Evolutionary conservation across 371 early-diverging fungal species (phyloP), one percentile per base, ranked within the genome.

Genomic region (Mucor indicus): DNA sequence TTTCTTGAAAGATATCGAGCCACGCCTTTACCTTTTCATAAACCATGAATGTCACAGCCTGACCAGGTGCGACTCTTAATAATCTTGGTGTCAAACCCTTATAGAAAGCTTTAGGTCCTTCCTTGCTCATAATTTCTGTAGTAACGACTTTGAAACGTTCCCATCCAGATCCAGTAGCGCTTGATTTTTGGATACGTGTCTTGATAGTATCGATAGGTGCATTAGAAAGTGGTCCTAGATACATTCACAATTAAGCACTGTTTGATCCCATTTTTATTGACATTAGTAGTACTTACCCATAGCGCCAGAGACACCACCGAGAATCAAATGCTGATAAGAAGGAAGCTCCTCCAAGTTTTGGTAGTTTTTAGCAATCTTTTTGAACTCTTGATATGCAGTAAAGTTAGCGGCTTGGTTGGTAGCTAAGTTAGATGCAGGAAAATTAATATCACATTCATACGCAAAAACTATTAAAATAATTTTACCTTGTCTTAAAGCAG

Each of bases 401-500:
- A 98, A 98, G 81, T 98, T 98, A 61, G 92, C 97, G 35, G 97
- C 98, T 72, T 98, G 98, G 79, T 98, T 98, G 49, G 95, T 96
- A 15, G 96, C 95, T 87, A 61, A n/a, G n/a, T 21, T 12, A 40
- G 12, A 10, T 4, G 2, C 1, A 11, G 12, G 19, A 22, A 13
- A 24, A 3, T 25, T 7, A 22, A 24, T 12, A 40, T 40, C 4
- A 22, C 8, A 40, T 40, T 9, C 5, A 21, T 11, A 21, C 21
- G 10, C 19, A 38, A n/a, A n/a, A n/a, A n/a, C n/a, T n/a, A n/a
- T n/a, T n/a, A n/a, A n/a, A n/a, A 30, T 4, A 13, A 11, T 20
- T 27, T 15, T 73, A 86, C 89, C 87, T 79, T 98, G 96, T 56
- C 98, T 87, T 21, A 95, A 75, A 17, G 95, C 95, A 3, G 98